A percentile compares a stretch with the other conserved stretches of the same genome.
phyloP scores from a whole-genome alignment of 2,329 filamentous ascomycete species.

The Ophiostoma populinum region DNA sequence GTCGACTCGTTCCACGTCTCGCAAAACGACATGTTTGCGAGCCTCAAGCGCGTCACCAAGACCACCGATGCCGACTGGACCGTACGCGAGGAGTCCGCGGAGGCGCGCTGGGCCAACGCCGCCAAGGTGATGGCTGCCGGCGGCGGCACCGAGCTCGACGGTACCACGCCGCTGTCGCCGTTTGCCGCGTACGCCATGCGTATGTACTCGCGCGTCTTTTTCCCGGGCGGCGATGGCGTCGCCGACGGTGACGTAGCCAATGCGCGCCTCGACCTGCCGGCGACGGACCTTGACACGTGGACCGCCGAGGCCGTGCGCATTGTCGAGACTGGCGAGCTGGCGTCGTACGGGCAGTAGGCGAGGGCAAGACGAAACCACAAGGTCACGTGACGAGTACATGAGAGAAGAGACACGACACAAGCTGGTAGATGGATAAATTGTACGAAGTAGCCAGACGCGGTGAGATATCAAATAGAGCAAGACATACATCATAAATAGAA shows the following conservation, averaged over 20 bases:
- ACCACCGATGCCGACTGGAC: constrained; percentile 43
- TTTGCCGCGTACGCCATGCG: constrained; percentile 25
- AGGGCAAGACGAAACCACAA: no score
- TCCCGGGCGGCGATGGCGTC: constrained; percentile 24
- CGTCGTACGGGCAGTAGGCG: constrained; percentile 4
- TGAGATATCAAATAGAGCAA: no score
- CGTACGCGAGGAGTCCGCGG: constrained; percentile 28
- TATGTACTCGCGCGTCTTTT: constrained; percentile 41
- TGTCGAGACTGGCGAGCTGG: constrained; percentile 1
- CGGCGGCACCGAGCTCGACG: constrained; percentile 6
- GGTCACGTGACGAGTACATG: no score
- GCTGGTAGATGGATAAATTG: no score
- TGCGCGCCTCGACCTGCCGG: constrained; percentile 28
- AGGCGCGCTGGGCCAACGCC: constrained; percentile 31
- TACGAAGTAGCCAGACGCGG: no score
- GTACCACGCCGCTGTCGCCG: constrained; percentile 21
- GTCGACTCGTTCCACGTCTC: constrained; percentile 38
- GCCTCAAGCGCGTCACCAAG: constrained; percentile 38
- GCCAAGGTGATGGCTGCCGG: constrained; percentile 20
- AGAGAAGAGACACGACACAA: no score
- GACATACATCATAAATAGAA: no score
- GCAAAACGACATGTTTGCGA: constrained; percentile 48
- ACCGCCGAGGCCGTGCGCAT: constrained; percentile 8
- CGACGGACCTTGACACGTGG: constrained; percentile 12
- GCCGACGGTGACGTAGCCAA: constrained; percentile 25